Base-by-base conservation (phyloP, 768 basidiomycete genomes). In the Baorangia bicolor region DNA sequence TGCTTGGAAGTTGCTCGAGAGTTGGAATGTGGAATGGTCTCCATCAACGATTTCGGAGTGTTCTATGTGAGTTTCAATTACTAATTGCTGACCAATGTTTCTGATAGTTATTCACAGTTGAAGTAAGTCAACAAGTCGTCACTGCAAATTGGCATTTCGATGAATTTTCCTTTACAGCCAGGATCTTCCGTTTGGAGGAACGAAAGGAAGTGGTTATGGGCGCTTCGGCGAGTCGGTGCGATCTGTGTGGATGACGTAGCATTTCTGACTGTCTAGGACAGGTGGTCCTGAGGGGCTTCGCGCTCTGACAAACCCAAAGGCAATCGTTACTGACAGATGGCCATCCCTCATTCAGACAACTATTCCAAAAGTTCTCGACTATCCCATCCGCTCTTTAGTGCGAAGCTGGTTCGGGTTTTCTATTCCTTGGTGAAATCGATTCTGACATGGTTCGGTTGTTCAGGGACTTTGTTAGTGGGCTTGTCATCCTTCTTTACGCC, bases 21-120 rank as follows among this genome's bases (percentile, higher is more conserved):
- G 45, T 75, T 99, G 48, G 85, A 96, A 49, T 95, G 93, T 64
- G 96, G 96, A 43, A 98, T 99, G 97, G 96, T 98, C 4, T 87
- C 94, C 20, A 80, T 97, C 58, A 98, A 98, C 64, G 97, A 98
- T 74, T 97, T 93, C 67, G 94, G 83, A 13, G 87, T 89, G 9
- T 93, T 86, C 74, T 93, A 94, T 67, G 86, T 91, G 66, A 77
- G 86, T 77, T 58, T 31, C 12, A 30, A 34, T 37, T 14, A 31
- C 20, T 44, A 34, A 44, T 51, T 47, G 54, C n/a, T 35, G 42
- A 25, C 44, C 38, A 20, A 37, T 50, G 51, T 57, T 31, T 67
- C 59, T 66, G 53, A 66, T 50, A 2, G 49, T 50, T 30, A 23
- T 57, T 16, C 51, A 46, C 59, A 89, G 87, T 72, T 91, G 59